Conservation (phyloP, 2,329 filamentous ascomycete genomes). For the Akanthomyces uredinophilus region DNA sequence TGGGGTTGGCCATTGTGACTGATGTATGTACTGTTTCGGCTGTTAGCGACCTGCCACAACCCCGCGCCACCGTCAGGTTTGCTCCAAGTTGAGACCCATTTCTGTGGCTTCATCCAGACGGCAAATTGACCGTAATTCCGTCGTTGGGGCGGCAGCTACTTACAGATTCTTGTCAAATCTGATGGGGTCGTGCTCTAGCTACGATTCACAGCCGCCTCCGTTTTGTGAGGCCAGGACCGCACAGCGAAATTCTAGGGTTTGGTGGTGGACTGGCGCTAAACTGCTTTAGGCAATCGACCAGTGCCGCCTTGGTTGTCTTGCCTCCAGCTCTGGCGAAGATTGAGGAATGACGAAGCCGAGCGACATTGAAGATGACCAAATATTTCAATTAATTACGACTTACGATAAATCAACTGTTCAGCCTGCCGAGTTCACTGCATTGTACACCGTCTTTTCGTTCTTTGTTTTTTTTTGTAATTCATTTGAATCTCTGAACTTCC, state of each 20-base stretch:
- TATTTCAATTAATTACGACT: background rate
- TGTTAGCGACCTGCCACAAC: conserved; percentile 3
- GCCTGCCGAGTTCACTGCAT: background rate
- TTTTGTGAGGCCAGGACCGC: conserved; percentile 36
- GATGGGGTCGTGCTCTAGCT: conserved; percentile 28
- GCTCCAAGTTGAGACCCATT: background rate
- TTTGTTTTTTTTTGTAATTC: conserved; percentile 30
- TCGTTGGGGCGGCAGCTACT: conserved; percentile 14
- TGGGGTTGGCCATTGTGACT: conserved; percentile 87
- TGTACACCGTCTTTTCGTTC: background rate
- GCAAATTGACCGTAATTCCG: conserved; percentile 11
- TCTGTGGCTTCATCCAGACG: background rate
- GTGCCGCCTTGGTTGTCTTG: conserved; percentile 18
- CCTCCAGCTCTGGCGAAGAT: background rate
- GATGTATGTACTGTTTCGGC: conserved; percentile 25
- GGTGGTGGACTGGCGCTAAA: conserved; percentile 34
- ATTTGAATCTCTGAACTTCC: conserved; percentile 49
- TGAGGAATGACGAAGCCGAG: conserved; percentile 4
- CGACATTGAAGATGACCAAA: background rate
- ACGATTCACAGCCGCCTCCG: conserved; percentile 27
- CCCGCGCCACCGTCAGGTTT: background rate
- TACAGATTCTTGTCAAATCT: conserved; percentile 35
- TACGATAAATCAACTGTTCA: background rate
- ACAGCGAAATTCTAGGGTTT: conserved; percentile 43
- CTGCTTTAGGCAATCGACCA: conserved; percentile 36